phyloP scores from a whole-genome alignment of 176 grass and related monocot species.

The Elaeis guineensis region DNA sequence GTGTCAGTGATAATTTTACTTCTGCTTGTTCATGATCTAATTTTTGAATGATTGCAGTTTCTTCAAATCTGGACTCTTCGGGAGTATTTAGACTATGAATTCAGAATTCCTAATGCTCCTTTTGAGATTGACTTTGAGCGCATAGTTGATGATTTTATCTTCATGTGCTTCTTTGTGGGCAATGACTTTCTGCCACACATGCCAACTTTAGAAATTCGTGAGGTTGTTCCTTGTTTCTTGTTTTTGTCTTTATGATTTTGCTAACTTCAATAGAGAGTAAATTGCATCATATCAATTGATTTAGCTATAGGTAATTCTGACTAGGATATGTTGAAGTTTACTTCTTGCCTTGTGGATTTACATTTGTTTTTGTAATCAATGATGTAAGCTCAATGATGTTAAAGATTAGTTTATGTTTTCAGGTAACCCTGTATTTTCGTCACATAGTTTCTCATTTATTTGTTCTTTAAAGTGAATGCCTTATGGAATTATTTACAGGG shows the following conservation, averaged over 20 bases:
- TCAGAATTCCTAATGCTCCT: slow-evolving; percentile 78
- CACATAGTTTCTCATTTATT: slow-evolving; percentile 1
- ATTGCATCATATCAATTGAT: too few species aligned
- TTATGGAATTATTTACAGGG: slow-evolving; percentile 30
- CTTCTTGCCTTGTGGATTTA: too few species aligned
- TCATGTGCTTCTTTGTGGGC: slow-evolving; percentile 99
- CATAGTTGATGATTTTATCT: slow-evolving; percentile 98
- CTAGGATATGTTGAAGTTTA: too few species aligned
- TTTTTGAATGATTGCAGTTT: slow-evolving; percentile 38
- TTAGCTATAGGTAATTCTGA: too few species aligned
- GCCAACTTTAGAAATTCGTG: slow-evolving; percentile 95
- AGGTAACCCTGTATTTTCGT: too few species aligned
- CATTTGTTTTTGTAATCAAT: too few species aligned
- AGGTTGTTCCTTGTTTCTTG: slow-evolving; percentile 38
- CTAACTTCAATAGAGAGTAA: too few species aligned
- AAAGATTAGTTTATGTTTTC: too few species aligned
- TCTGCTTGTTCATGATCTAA: neutral
- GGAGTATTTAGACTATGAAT: slow-evolving; percentile 92
- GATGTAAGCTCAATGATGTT: too few species aligned
- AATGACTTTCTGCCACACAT: slow-evolving; percentile 99
- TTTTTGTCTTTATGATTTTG: neutral
- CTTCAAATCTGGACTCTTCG: slow-evolving; percentile 98
- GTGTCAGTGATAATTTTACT: slow-evolving; percentile 1
- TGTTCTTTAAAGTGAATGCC: too few species aligned
- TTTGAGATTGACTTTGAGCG: slow-evolving; percentile 86